These are phyloP conservation scores for Noccaea bulbosa DNA, from an alignment of 345 rosid species.

Conservation along the genomic window DNA sequence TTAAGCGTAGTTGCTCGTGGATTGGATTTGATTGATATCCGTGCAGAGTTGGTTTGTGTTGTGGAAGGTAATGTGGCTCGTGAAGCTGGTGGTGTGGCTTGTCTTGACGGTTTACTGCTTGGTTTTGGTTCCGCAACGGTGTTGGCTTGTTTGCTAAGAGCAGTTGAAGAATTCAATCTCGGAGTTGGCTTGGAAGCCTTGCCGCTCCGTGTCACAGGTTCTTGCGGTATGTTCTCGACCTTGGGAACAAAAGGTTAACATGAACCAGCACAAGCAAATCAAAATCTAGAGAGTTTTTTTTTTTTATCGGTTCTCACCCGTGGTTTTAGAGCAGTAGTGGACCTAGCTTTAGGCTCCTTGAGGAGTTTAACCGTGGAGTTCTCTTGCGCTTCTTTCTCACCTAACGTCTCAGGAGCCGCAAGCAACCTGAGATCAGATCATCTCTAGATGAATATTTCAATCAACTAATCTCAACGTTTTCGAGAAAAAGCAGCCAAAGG, in stretches of 20 bases:
- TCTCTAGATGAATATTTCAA: background rate
- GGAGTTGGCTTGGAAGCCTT: conserved; percentile 48
- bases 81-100: conserved; percentile 64
- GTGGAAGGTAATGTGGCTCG: conserved; percentile 53
- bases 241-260: conserved; percentile 39
- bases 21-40: conserved; percentile 25
- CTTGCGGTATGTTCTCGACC: conserved; percentile 63
- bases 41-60: conserved; percentile 30
- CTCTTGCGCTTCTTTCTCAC: conserved; percentile 22
- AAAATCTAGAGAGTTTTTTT: background rate
- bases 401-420: conserved; percentile 37
- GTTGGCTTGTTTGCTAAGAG: conserved; percentile 47
- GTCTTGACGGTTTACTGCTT: conserved; percentile 56
- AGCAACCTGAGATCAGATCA: conserved; percentile 36
- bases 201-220: conserved; percentile 48
- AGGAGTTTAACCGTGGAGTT: conserved; percentile 27
- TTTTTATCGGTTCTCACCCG: conserved; percentile 52
- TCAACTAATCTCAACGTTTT: background rate
- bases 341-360: conserved; percentile 33
- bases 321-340: conserved; percentile 49
- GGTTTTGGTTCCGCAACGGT: conserved; percentile 31
- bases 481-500: background rate
- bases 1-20: conserved; percentile 46
- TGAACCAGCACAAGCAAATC: conserved; percentile 33
- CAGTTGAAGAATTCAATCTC: conserved; percentile 47